A percentile compares a stretch with the other conserved stretches of the same genome.
Conservation (phyloP, 371 early-diverging fungal species). For the Mucor circinelloides region DNA sequence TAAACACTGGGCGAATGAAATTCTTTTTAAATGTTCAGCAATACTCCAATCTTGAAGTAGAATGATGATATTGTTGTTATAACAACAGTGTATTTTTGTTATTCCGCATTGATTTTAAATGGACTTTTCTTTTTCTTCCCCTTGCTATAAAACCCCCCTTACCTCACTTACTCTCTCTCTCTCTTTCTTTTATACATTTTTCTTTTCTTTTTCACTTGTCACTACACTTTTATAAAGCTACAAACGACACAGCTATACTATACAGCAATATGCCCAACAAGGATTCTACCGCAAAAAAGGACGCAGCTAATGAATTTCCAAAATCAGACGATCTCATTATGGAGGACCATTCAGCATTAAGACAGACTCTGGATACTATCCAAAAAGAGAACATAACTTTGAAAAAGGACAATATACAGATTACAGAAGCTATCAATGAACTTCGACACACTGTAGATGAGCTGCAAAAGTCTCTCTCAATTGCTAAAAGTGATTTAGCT, state of each 20-base stretch:
- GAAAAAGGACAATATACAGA: neutral
- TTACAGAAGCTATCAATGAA: neutral
- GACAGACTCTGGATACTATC: neutral
- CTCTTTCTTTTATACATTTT: neutral
- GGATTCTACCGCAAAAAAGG: neutral
- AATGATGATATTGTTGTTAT: neutral
- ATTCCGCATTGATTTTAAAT: constrained; percentile 6
- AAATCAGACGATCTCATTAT: neutral
- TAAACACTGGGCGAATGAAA: no score
- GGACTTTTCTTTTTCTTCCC: constrained; percentile 3
- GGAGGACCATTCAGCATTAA: neutral
- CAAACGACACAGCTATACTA: neutral
- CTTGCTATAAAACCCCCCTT: neutral
- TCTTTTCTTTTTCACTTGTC: neutral
- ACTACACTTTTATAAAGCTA: neutral
- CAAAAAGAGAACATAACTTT: neutral
- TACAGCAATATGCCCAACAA: neutral
- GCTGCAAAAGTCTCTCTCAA: neutral
- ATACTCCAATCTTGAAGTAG: neutral
- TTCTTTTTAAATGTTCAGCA: no score
- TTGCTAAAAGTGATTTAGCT: neutral
- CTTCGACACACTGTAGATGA: neutral
- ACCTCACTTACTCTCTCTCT: neutral
- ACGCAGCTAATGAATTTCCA: neutral
- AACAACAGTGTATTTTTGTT: neutral